phyloP scores from a whole-genome alignment of 768 basidiomycete species.

The Coprinopsis marcescibilis region DNA sequence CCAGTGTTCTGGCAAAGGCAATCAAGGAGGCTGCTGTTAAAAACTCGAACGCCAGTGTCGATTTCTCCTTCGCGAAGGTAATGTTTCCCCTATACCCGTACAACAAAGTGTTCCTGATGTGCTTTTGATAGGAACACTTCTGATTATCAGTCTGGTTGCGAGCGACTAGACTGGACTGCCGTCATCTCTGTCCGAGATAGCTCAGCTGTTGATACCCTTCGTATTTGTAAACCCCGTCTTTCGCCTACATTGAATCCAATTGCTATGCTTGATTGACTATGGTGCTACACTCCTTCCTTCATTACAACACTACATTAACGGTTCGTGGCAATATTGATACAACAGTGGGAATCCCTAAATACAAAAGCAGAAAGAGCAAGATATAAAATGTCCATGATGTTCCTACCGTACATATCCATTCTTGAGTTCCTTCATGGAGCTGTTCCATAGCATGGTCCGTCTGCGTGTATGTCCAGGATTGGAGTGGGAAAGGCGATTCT shows the following conservation, averaged over 20 bases:
- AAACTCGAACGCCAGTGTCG: slow-evolving; percentile 48
- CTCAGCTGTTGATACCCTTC: not conserved
- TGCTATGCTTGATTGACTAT: not conserved
- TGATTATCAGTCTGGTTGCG: slow-evolving; percentile 21
- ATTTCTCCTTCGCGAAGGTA: slow-evolving; percentile 82
- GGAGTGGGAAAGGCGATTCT: slow-evolving; percentile 48
- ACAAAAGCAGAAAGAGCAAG: not conserved
- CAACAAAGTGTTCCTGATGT: not conserved
- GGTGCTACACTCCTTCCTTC: too few relatives aligned
- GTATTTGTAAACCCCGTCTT: too few relatives aligned
- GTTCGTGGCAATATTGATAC: too few relatives aligned
- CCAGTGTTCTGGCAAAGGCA: slow-evolving; percentile 64
- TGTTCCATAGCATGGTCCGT: slow-evolving; percentile 38
- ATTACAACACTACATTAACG: too few relatives aligned
- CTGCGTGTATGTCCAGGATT: slow-evolving; percentile 34
- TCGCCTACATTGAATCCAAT: too few relatives aligned
- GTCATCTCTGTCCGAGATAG: too few relatives aligned
- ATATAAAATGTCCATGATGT: not conserved
- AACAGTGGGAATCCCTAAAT: too few relatives aligned
- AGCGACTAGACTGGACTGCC: slow-evolving; percentile 11
- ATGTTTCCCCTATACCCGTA: slow-evolving; percentile 4
- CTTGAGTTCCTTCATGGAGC: slow-evolving; percentile 36
- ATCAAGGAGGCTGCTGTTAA: slow-evolving; percentile 68
- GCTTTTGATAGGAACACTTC: slow-evolving; percentile 49
- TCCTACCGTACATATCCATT: not conserved